phyloP scores from a whole-genome alignment of 1,284 basidiomycete species.

The Sanguinoderma infundibulare region DNA sequence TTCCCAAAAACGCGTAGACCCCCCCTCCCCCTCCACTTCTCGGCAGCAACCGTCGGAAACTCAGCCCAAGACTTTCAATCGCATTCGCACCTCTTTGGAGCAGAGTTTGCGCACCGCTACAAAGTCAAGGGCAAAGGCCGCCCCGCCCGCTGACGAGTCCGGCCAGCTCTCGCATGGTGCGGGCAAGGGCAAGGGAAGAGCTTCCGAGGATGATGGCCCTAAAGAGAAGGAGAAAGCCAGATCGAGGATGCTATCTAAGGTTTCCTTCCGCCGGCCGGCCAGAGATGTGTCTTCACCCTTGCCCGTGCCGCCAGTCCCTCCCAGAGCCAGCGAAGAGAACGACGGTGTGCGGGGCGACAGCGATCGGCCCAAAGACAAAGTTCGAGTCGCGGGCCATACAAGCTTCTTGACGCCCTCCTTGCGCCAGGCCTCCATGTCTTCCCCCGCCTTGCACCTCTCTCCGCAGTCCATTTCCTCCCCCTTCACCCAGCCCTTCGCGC shows the following conservation, averaged over 20 bases:
- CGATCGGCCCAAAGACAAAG: constrained; percentile 39
- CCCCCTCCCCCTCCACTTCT: constrained; percentile 47
- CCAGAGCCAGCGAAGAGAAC: constrained; percentile 31
- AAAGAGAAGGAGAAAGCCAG: constrained; percentile 46
- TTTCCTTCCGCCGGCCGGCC: constrained; percentile 54
- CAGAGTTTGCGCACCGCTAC: constrained; percentile 67
- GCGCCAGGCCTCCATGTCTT: constrained; percentile 71
- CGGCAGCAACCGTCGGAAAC: constrained; percentile 41
- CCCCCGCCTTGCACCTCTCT: constrained; percentile 65
- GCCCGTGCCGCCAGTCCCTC: constrained; percentile 41
- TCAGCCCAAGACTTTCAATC: constrained; percentile 59
- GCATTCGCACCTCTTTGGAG: constrained; percentile 67
- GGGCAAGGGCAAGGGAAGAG: constrained; percentile 48
- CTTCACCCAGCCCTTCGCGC: constrained; percentile 51
- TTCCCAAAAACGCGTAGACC: constrained; percentile 45
- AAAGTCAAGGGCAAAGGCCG: constrained; percentile 51
- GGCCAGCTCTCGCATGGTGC: constrained; percentile 44
- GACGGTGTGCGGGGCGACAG: constrained; percentile 37
- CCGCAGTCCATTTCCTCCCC: constrained; percentile 56
- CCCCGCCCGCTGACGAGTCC: constrained; percentile 44
- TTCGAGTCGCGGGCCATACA: constrained; percentile 55
- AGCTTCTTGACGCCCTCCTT: constrained; percentile 67
- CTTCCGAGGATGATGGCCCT: constrained; percentile 34
- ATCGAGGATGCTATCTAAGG: constrained; percentile 52
- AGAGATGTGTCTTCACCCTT: constrained; percentile 49